These are phyloP conservation scores for Erigeron canadensis DNA, from an alignment of 129 eudicot species.

Conservation along the genomic window DNA sequence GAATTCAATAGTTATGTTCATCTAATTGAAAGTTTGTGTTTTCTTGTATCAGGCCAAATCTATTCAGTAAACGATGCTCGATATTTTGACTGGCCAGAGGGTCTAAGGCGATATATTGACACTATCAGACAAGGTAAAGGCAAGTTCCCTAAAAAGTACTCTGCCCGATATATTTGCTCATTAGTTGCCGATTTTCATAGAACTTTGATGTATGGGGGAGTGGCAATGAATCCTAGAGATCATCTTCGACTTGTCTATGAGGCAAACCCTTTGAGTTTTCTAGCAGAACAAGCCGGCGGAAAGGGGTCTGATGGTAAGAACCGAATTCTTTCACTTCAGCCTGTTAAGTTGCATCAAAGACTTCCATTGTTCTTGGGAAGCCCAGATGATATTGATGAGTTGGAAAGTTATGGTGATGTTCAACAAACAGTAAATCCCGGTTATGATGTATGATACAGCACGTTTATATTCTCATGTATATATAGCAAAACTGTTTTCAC, in stretches of 20 bases:
- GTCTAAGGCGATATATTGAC: slow-evolving; percentile 78
- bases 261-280: slow-evolving; percentile 85
- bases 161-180: slow-evolving; percentile 92
- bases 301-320: slow-evolving; percentile 88
- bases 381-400: slow-evolving; percentile 86
- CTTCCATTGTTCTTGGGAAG: slow-evolving; percentile 92
- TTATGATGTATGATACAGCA: slow-evolving; percentile 63
- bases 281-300: slow-evolving; percentile 92
- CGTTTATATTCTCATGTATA: neutral
- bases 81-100: slow-evolving; percentile 99
- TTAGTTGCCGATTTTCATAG: slow-evolving; percentile 97
- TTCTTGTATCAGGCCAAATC: slow-evolving; percentile 72
- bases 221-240: slow-evolving; percentile 95
- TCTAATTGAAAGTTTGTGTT: neutral
- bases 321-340: slow-evolving; percentile 78
- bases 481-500: neutral
- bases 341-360: slow-evolving; percentile 84
- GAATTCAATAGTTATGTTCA: too few relatives aligned
- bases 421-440: slow-evolving; percentile 98
- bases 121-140: slow-evolving; percentile 98
- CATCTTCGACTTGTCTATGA: slow-evolving; percentile 98
- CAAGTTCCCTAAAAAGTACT: slow-evolving; percentile 76
- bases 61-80: slow-evolving; percentile 98
- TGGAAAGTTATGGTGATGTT: slow-evolving; percentile 90
- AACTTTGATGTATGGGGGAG: slow-evolving; percentile 89